Conservation (phyloP, 192 early-diverging fungal species). For the Entomortierella beljakovae region DNA sequence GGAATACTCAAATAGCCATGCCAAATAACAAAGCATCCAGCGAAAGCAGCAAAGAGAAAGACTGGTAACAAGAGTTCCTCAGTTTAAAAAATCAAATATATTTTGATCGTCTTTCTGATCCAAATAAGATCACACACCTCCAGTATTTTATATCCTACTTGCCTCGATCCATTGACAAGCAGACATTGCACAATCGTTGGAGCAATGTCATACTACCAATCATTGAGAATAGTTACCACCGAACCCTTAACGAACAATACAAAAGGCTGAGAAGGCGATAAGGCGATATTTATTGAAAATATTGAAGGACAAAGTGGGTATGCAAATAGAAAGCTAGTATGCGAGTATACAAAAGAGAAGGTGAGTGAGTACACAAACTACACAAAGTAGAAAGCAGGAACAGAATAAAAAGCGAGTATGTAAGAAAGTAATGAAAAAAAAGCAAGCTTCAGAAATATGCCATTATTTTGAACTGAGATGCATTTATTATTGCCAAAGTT, state of each 20-base stretch:
- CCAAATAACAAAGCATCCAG: background rate
- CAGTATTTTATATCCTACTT: constrained; percentile 20
- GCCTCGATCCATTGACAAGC: constrained; percentile 5
- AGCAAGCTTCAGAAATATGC: too few relatives aligned
- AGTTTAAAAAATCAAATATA: background rate
- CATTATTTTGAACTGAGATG: too few relatives aligned
- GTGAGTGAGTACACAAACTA: too few relatives aligned
- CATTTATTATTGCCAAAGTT: too few relatives aligned
- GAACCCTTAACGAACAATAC: constrained; percentile 8
- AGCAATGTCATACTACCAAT: constrained; percentile 20
- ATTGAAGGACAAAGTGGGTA: too few relatives aligned
- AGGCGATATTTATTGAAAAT: too few relatives aligned
- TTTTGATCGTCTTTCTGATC: constrained; percentile 11
- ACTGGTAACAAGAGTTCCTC: constrained; percentile 15
- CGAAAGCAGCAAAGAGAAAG: background rate
- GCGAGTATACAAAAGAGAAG: too few relatives aligned
- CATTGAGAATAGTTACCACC: constrained; percentile 11
- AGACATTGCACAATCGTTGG: constrained; percentile 9
- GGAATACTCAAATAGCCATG: background rate
- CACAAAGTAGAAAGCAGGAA: too few relatives aligned
- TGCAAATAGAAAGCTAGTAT: too few relatives aligned
- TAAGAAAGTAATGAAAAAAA: too few relatives aligned
- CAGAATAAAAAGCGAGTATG: too few relatives aligned
- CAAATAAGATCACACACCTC: constrained; percentile 15
- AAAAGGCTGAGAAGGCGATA: constrained; percentile 11